Evolutionary conservation across 192 early-diverging fungal genomes (phyloP), one percentile per base, ranked within the genome.

Genomic region (Umbelopsis isabellina): DNA sequence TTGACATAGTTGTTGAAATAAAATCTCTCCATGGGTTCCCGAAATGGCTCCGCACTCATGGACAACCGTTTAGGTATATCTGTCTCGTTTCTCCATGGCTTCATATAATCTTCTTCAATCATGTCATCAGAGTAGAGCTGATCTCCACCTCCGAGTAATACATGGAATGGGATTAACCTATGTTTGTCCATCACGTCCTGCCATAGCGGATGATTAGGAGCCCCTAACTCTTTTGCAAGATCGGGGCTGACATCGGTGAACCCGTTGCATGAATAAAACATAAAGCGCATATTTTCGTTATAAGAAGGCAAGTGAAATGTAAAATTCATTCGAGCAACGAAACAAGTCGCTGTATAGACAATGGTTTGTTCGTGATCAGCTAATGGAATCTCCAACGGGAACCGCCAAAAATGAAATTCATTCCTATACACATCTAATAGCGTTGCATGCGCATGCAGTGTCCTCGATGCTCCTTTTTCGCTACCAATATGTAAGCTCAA

Each of bases 101-200:
- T 53, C 72, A 73, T 73, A 67, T 67, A 73, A 16, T 67, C 72
- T 18, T 74, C 33, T 25, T 69, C 47, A 41, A 65, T 50, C 45
- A 74, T 35, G 3, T 65, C 52, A 49, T 76, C 70, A 27, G 83
- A 74, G 53, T 91, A 91, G 18, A 91, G 77, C 72, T 91, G 90
- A 76, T 91, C 90, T 50, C 90, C 90, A 23, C 90, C 90, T 41
- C 90, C 88, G 46, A 91, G 82, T 78, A 89, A 84, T 45, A 89
- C 84, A 72, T 91, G 88, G 72, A 88, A 89, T 16, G 88, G 88
- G 10, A 78, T 71, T 21, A 71, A 68, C 0, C 48, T 72, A 65
- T 89, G 88, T 74, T 89, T 87, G 13, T 75, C 79, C 67, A 88
- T 66, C 23, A 84, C 75, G 75, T 91, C 90, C 68, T 87, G 82